Percentiles rank a stretch among this genome's conserved stretches.
Evolutionary conservation across 2,329 filamentous ascomycete species (phyloP).

Genomic region (Dryadomyces quercus-mongolicae): DNA sequence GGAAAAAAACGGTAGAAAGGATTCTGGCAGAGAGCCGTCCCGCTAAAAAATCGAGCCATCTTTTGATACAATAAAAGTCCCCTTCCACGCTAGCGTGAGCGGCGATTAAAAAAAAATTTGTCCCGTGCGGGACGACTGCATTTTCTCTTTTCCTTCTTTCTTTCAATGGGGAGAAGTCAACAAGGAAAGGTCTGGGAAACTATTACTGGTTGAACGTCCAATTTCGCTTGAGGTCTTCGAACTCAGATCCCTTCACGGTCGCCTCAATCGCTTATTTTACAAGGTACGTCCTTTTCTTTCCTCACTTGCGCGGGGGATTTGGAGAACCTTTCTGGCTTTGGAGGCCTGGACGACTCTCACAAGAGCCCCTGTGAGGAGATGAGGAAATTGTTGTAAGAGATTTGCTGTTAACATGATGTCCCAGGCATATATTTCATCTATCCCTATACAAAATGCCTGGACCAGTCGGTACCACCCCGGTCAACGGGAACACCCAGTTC

Average conservation of each 20-base stretch:
- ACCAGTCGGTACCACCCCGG: conserved; percentile 46
- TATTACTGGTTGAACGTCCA: conserved; percentile 14
- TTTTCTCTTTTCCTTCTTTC: conserved; percentile 14
- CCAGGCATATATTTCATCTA: no score
- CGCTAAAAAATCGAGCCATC: neutral
- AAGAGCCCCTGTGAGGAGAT: neutral
- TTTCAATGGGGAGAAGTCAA: conserved; percentile 17
- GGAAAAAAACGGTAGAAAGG: no score
- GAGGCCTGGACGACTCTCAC: neutral
- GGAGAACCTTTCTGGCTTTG: neutral
- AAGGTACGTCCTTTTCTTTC: neutral
- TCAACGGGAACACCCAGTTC: conserved; percentile 43
- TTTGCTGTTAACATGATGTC: neutral
- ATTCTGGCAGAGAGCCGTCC: neutral
- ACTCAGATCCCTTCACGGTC: conserved; percentile 5
- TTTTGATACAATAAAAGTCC: neutral
- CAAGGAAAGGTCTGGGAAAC: conserved; percentile 14
- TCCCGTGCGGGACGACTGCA: neutral
- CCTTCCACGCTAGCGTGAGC: neutral
- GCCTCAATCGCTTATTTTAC: neutral
- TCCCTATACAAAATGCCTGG: conserved; percentile 51
- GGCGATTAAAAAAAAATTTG: conserved; percentile 14
- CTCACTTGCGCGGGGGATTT: no score
- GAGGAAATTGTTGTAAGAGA: neutral
- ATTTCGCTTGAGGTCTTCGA: conserved; percentile 14